Percentiles rank a stretch among this genome's conserved stretches.
Evolutionary conservation across 1,284 basidiomycete species (phyloP).

Genomic region (Cryptococcus deneoformans): DNA sequence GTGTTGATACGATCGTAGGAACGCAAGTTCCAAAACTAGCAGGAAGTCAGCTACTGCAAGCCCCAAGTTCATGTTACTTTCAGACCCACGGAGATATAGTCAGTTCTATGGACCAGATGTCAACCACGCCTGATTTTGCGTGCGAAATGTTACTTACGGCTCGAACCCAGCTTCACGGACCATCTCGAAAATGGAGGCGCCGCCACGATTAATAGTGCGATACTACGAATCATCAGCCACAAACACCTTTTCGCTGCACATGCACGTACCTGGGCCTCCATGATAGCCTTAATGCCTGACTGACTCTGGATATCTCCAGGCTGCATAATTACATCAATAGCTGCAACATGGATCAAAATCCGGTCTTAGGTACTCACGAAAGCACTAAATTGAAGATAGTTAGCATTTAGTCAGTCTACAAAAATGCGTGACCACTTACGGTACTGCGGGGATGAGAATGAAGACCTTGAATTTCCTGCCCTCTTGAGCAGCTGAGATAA

Average conservation of each 20-base stretch:
- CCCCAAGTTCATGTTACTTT: neutral
- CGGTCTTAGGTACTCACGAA: constrained; percentile 29
- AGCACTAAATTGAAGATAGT: constrained; percentile 16
- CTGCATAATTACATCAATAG: constrained; percentile 30
- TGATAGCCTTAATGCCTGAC: constrained; percentile 60
- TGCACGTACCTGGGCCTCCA: constrained; percentile 33
- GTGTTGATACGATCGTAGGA: constrained; percentile 89
- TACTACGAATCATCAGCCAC: constrained; percentile 34
- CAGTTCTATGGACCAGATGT: constrained; percentile 13
- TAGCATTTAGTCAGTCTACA: neutral
- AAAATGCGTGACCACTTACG: constrained; percentile 22
- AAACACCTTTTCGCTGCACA: neutral
- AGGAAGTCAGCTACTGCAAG: neutral
- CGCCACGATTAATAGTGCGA: constrained; percentile 81
- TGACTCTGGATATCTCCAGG: constrained; percentile 74
- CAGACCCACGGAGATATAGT: constrained; percentile 54
- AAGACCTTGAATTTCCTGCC: constrained; percentile 74
- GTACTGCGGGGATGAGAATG: constrained; percentile 67
- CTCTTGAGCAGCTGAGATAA: constrained; percentile 68
- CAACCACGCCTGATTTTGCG: neutral
- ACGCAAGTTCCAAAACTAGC: constrained; percentile 81
- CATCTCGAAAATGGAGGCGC: constrained; percentile 78
- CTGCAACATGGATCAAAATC: neutral
- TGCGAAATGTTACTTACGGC: constrained; percentile 55
- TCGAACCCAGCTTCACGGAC: constrained; percentile 75